Evolutionary conservation across 176 grass and related monocot species (phyloP), one percentile per base, ranked within the genome.

Genomic region (Rhynchospora breviuscula): DNA sequence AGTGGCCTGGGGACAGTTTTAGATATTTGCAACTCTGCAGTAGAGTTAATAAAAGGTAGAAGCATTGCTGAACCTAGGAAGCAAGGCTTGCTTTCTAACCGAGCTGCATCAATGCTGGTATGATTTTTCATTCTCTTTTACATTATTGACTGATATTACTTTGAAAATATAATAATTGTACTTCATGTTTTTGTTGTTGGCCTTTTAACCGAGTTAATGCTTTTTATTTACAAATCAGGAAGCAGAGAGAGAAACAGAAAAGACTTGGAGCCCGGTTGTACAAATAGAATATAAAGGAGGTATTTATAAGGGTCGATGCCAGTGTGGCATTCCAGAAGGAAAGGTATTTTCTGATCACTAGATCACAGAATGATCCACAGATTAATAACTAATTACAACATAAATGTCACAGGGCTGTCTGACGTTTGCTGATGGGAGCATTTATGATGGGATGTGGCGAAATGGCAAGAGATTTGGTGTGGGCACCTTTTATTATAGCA

Each of bases 291-390:
- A 91, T 86, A 90, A 80, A 86, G 96, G 87, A 64, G 95, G 95
- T 83, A 93, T 44, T 85, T 98, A 95, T 59, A 91, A 84, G 88
- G 95, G 95, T 9, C 83, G 91, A 89, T 95, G 96, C 83, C 96
- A 98, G 87, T 91, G 90, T 84, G 96, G 96, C 90, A 79, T 93
- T 64, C 96, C 96, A 67, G 96, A 95, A 93, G 96, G 96, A 90
- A 98, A 98, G 89, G 93, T 98, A 88, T 57, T 61, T 83, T 81
- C 47, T 62, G 70, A 19, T 71, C 57, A 78, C 60, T 26, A 75
- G 33, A 75, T 84, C 9, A 73, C 15, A 54, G 2, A 56, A 25
- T 56, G 49, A 56, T 77, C 49, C 23, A 14, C 53, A 14, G 10
- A 10, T 57, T 63, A 47, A 81, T 81, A 31, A 76, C 13, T 73